A percentile compares a stretch with the other conserved stretches of the same genome.
Evolutionary conservation across 2,329 filamentous ascomycete genomes (phyloP).

Genomic region (Endothia cerciana): DNA sequence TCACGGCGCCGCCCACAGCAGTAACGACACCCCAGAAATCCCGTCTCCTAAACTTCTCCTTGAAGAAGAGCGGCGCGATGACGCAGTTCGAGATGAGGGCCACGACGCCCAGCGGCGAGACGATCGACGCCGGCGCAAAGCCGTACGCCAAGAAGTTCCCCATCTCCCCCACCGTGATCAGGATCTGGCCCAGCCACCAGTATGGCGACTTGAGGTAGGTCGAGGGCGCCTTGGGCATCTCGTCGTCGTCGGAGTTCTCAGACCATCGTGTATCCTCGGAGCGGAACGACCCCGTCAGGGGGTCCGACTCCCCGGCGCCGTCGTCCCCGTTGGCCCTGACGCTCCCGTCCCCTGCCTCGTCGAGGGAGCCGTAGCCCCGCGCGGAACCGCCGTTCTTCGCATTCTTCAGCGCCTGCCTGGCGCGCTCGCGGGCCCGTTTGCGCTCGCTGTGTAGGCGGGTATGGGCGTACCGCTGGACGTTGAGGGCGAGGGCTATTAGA

Average conservation of each 20-base stretch:
- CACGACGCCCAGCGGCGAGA: constrained; percentile 95
- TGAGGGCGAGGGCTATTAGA: constrained; percentile 92
- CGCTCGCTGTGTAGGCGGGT: constrained; percentile 77
- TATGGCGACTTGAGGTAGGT: constrained; percentile 89
- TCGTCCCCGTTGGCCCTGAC: constrained; percentile 38
- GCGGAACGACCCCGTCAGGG: constrained; percentile 55
- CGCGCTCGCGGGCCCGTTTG: constrained; percentile 58
- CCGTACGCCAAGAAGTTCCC: constrained; percentile 98
- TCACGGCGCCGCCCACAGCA: constrained; percentile 84
- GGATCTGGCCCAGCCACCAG: constrained; percentile 92
- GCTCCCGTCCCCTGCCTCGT: constrained; percentile 33
- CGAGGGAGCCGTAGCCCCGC: constrained; percentile 37
- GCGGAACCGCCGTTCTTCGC: constrained; percentile 38
- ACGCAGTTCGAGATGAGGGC: constrained; percentile 95
- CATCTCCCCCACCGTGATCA: constrained; percentile 91
- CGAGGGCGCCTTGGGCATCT: constrained; percentile 50
- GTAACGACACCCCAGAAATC: constrained; percentile 90
- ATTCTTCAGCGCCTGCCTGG: constrained; percentile 57
- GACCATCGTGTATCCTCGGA: constrained; percentile 47
- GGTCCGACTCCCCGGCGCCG: constrained; percentile 51
- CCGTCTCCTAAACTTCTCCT: constrained; percentile 82
- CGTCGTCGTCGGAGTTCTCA: constrained; percentile 40
- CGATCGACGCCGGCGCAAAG: constrained; percentile 95
- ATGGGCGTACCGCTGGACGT: constrained; percentile 95
- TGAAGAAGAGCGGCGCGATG: constrained; percentile 91